Conservation (phyloP, 2,329 filamentous ascomycete genomes). For the Mollisia scopiformis region DNA sequence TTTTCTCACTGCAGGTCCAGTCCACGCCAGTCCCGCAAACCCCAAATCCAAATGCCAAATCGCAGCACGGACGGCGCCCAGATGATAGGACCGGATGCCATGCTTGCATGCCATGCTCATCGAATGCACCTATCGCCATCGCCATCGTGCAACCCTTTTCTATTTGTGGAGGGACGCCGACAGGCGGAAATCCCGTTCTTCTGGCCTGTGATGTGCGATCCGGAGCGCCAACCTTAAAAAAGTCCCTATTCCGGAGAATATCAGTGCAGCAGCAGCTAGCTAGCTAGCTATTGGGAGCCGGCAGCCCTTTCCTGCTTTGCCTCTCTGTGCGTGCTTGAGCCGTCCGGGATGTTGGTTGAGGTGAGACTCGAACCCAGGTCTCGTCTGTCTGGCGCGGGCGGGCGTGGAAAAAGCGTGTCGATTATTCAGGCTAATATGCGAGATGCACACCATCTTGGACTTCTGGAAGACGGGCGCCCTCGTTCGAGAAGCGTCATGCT, state of each 20-base stretch:
- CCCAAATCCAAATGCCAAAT: not conserved
- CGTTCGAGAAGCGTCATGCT: constrained; percentile 14
- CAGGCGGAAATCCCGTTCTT: constrained; percentile 1
- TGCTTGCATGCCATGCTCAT: too few species aligned
- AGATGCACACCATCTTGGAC: constrained; percentile 4
- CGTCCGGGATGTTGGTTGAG: not conserved
- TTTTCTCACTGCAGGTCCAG: not conserved
- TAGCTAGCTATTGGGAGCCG: constrained; percentile 2
- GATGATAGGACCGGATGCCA: constrained; percentile 1
- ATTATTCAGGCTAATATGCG: constrained; percentile 17
- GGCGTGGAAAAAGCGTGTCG: not conserved
- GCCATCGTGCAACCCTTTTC: not conserved
- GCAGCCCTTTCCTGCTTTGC: too few species aligned
- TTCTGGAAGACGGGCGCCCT: constrained; percentile 8
- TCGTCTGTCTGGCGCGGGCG: not conserved
- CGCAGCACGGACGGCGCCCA: not conserved
- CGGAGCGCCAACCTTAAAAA: constrained; percentile 9
- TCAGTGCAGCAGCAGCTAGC: too few species aligned
- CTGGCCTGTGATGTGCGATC: constrained; percentile 17
- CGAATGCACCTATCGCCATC: not conserved
- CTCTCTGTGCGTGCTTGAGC: too few species aligned
- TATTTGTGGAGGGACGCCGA: not conserved
- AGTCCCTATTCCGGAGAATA: constrained; percentile 6
- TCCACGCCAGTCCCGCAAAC: not conserved
- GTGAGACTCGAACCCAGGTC: not conserved